Conservation (phyloP, 192 early-diverging fungal genomes). For the Spizellomyces sp. region DNA sequence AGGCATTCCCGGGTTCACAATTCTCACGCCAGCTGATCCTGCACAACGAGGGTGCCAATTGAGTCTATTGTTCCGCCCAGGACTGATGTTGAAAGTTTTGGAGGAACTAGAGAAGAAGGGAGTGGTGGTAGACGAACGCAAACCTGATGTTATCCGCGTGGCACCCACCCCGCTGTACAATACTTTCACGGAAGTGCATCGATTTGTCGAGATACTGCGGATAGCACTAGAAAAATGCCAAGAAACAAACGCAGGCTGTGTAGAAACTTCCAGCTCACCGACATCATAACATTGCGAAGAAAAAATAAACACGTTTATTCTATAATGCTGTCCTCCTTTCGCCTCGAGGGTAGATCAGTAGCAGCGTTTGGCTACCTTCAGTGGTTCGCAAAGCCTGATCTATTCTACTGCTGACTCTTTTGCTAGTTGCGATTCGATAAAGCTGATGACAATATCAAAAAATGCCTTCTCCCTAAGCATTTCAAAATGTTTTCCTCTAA, state of each 20-base stretch:
- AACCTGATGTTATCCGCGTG: conserved; percentile 88
- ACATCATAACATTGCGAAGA: too few species aligned
- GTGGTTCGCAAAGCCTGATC: too few species aligned
- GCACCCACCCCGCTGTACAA: conserved; percentile 92
- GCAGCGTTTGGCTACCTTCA: too few species aligned
- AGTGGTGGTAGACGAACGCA: conserved; percentile 85
- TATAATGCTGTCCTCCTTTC: too few species aligned
- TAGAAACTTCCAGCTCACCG: too few species aligned
- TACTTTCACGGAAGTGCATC: conserved; percentile 77
- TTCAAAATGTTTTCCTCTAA: conserved; percentile 41
- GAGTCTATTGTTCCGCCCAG: conserved; percentile 65
- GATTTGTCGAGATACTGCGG: conserved; percentile 62
- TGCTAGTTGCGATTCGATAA: conserved; percentile 20
- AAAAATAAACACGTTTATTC: too few species aligned
- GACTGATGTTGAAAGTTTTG: conserved; percentile 67
- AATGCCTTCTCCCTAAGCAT: conserved; percentile 36
- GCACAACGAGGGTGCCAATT: conserved; percentile 85
- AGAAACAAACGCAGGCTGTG: too few species aligned
- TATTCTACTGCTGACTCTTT: too few species aligned
- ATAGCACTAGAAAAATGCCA: too few species aligned
- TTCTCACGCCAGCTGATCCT: conserved; percentile 80
- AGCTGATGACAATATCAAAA: conserved; percentile 31
- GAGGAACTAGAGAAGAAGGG: conserved; percentile 60
- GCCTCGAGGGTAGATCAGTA: too few species aligned
- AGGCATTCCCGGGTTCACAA: conserved; percentile 45